These are phyloP conservation scores for Sclerotinia trifoliorum DNA, from an alignment of 2,329 filamentous ascomycete species.

Conservation along the genomic window DNA sequence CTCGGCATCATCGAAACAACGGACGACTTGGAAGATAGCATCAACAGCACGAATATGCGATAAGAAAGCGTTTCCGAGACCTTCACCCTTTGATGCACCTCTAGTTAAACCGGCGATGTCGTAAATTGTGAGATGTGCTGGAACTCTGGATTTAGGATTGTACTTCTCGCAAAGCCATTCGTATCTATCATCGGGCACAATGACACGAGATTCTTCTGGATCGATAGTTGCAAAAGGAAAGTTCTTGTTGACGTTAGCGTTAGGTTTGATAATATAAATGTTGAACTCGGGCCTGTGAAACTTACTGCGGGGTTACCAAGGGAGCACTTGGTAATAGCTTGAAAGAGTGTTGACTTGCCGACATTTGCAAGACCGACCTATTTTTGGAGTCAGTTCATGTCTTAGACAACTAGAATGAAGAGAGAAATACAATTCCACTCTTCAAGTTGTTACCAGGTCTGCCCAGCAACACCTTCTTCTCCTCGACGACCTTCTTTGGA, in stretches of 20 bases:
- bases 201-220: constrained; percentile 94
- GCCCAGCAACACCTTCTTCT: constrained; percentile 96
- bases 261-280: constrained; percentile 16
- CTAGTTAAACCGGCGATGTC: constrained; percentile 97
- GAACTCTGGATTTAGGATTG: constrained; percentile 96
- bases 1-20: constrained; percentile 97
- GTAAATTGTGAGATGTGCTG: constrained; percentile 96
- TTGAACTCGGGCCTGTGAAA: constrained; percentile 40
- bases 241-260: constrained; percentile 57
- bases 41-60: constrained; percentile 98
- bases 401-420: constrained; percentile 1
- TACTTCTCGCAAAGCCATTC: constrained; percentile 96
- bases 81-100: constrained; percentile 93
- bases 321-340: constrained; percentile 96
- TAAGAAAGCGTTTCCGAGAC: constrained; percentile 96
- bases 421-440: constrained; percentile 86
- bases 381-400: constrained; percentile 10
- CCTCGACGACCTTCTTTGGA: constrained; percentile 87
- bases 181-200: constrained; percentile 93
- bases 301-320: constrained; percentile 94
- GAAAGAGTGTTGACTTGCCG: constrained; percentile 98
- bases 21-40: constrained; percentile 95
- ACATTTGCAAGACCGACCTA: constrained; percentile 98
- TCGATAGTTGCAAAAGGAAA: constrained; percentile 99
- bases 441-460: constrained; percentile 97